Base-by-base conservation (phyloP, 176 grass and related monocot species). In the Puccinellia tenuiflora region DNA sequence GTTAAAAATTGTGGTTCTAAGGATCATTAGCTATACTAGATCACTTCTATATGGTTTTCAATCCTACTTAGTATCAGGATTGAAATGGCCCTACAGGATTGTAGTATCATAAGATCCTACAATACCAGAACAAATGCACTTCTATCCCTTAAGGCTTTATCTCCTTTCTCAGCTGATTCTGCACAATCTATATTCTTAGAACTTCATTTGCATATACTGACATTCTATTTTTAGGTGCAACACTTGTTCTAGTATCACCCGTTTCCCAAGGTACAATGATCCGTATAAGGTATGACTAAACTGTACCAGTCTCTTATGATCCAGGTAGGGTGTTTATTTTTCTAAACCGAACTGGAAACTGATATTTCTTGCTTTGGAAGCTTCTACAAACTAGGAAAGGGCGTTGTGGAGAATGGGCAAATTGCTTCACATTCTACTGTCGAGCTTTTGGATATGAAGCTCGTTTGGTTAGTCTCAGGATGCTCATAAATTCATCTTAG, bases 371-470 rank as follows among this genome's bases (percentile, higher is more conserved):
- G 13, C 71, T 60, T 48, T 85, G 54, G 63, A 86, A 98, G 96
- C 96, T 98, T 87, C 33, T 95, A 82, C 85, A 98, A 93, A 98
- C 89, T 81, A 98, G 87, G 85, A 92, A 80, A 81, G 96, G 96
- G 11, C 96, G 96, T 5, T 98, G 96, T 85, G 96, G 96, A 80
- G 96, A 98, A 89, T 98, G 96, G 96, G 92, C 96, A 37, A 95
- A 98, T 86, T 98, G 96, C 85, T 98, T 98, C 80, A 98, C 96
- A 31, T 88, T 91, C 29, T 98, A 98, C 76, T 98, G 93, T 79
- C 91, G 89, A 81, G 75, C 85, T 65, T 98, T 95, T 78, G 96
- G 92, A 85, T 98, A 98, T 75, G 93, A 98, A 90, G 82, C 96
- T 88, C 92, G 91, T 84, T 74, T 95, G 92, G 93, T 98, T 86